Evolutionary conservation across 169 alveolate genomes (phyloP), one percentile per base, ranked within the genome.

Genomic region (Sarcocystis neurona): DNA sequence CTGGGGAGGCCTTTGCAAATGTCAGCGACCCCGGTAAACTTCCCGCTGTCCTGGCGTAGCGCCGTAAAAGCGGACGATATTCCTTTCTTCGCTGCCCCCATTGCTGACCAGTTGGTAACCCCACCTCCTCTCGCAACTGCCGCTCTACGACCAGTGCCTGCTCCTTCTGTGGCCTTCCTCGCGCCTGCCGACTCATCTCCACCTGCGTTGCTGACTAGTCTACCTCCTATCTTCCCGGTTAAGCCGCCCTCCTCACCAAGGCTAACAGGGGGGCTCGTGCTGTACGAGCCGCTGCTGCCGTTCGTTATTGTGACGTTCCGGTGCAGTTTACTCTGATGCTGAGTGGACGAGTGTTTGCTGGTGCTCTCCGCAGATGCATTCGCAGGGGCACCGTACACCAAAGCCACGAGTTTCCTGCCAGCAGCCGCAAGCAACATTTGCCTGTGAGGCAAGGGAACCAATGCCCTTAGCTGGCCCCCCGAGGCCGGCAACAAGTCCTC

Each of bases 381-480:
- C 93, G 96, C 43, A 80, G 91, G 70, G 89, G 89, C 74, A 90
- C 82, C 82, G 53, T 72, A 92, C 34, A 88, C 94, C 70, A 92
- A 92, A 12, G 92, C 94, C 48, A 92, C 91, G 78, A 94, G 88
- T 1, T 85, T 90, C 79, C 95, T 75, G 6, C 94, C 91, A 5
- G 95, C 96, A 44, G 93, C 84, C n/a, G n/a, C n/a, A n/a, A n/a
- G n/a, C n/a, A n/a, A n/a, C n/a, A n/a, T n/a, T n/a, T n/a, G n/a
- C n/a, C n/a, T n/a, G n/a, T n/a, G n/a, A n/a, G n/a, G n/a, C n/a
- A n/a, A n/a, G n/a, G n/a, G n/a, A 20, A 94, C 68, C 37, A 94
- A 85, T 32, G 94, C 58, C 79, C 94, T 85, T 48, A 92, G 96
- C 89, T 94, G 87, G n/a, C n/a, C n/a, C n/a, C n/a, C n/a, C n/a